Percentiles rank a stretch among this genome's conserved stretches.
Evolutionary conservation across 208 protist species (phyloP).

Genomic region (Trypanosoma congolense): DNA sequence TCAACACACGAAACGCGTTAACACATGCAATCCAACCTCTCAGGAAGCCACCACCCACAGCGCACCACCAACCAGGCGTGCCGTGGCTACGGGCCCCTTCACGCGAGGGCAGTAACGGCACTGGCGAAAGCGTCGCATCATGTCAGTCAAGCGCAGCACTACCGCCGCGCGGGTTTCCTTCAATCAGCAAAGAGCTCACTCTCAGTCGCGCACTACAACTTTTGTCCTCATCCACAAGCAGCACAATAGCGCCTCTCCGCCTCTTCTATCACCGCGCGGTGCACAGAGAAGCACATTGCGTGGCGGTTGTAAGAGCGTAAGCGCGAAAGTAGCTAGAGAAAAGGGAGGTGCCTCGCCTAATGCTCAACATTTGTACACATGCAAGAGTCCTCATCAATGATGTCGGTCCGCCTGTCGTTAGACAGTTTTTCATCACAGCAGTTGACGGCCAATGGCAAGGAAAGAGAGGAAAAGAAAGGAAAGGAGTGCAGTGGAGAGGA

Average conservation of each 20-base stretch:
- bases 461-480: not conserved
- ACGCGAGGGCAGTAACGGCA: not conserved
- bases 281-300: slow-evolving; percentile 1
- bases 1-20: not conserved
- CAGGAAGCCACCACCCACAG: not conserved
- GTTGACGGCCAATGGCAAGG: not conserved
- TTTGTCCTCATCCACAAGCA: not conserved
- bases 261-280: not conserved
- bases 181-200: not conserved
- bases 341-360: not conserved
- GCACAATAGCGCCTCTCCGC: not conserved
- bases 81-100: not conserved
- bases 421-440: slow-evolving; percentile 6
- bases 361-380: slow-evolving; percentile 11
- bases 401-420: slow-evolving; percentile 8
- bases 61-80: not conserved
- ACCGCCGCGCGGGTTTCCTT: not conserved
- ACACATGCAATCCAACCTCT: not conserved
- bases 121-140: too few species aligned
- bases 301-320: slow-evolving; percentile 1
- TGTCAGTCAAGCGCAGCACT: slow-evolving; percentile 4
- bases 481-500: not conserved
- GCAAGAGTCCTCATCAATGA: slow-evolving; percentile 1
- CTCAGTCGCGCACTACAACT: slow-evolving; percentile 1
- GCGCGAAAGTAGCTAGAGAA: not conserved